phyloP scores from a whole-genome alignment of 805 yeast species.

The Saccharomyces mikatae region DNA sequence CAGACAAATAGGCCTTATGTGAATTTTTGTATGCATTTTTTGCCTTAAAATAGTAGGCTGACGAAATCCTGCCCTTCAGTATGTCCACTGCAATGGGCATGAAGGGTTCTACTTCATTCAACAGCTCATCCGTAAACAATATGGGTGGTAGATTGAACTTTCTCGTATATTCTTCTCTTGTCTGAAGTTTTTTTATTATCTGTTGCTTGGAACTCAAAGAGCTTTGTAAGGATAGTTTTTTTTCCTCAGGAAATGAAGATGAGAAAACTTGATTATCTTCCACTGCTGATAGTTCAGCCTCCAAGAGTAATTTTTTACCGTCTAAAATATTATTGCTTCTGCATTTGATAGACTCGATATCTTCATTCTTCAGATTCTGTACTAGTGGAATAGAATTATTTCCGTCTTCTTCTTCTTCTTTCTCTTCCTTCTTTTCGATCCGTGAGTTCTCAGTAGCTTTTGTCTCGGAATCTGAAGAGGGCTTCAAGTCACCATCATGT shows the following conservation, averaged over 20 bases:
- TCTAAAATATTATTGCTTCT: background rate
- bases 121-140: slow-evolving; percentile 27
- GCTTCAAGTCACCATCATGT: background rate
- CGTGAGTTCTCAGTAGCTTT: background rate
- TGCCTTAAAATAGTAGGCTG: slow-evolving; percentile 47
- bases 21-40: slow-evolving; percentile 34
- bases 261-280: background rate
- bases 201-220: background rate
- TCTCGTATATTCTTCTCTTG: slow-evolving; percentile 14
- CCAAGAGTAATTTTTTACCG: slow-evolving; percentile 1
- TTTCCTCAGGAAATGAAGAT: background rate
- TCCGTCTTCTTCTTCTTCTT: background rate
- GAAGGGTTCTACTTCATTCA: slow-evolving; percentile 26
- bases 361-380: slow-evolving; percentile 4
- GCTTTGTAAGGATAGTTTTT: background rate
- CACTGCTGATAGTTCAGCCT: slow-evolving; percentile 1
- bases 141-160: slow-evolving; percentile 20
- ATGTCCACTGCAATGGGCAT: slow-evolving; percentile 32
- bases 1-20: slow-evolving; percentile 37
- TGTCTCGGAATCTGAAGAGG: background rate
- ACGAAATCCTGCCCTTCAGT: slow-evolving; percentile 38
- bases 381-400: background rate
- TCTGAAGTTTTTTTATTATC: background rate
- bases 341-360: background rate
- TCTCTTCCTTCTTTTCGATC: background rate